Conservation (phyloP, 2,329 filamentous ascomycete genomes). For the Ophidiomyces ophidiicola region DNA sequence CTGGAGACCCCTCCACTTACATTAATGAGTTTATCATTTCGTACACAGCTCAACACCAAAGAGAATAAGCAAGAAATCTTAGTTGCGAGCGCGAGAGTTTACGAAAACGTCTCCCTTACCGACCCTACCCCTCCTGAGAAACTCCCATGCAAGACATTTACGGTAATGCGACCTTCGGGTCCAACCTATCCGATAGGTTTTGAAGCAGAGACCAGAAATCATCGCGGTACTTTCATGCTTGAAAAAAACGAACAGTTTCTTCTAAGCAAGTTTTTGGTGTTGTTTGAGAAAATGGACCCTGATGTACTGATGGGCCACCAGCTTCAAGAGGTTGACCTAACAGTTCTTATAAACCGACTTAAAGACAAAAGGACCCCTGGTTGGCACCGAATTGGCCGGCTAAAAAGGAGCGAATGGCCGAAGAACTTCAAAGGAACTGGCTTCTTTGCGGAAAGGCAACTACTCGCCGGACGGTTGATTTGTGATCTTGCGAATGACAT, state of each 20-base stretch:
- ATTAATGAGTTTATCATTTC: conserved; percentile 85
- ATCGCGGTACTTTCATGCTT: conserved; percentile 63
- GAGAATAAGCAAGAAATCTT: conserved; percentile 96
- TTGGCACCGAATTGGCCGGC: conserved; percentile 84
- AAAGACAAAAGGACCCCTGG: conserved; percentile 83
- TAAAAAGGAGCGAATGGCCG: conserved; percentile 78
- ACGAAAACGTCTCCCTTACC: conserved; percentile 74
- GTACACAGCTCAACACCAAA: conserved; percentile 77
- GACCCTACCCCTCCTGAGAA: conserved; percentile 84
- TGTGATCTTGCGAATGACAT: conserved; percentile 94
- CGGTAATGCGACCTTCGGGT: conserved; percentile 70
- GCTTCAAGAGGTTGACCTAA: conserved; percentile 94
- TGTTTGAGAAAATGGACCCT: conserved; percentile 77
- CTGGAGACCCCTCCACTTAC: conserved; percentile 77
- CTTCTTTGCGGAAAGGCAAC: conserved; percentile 83
- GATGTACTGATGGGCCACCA: conserved; percentile 91
- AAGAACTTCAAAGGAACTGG: conserved; percentile 73
- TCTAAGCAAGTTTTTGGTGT: conserved; percentile 75
- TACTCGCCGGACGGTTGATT: conserved; percentile 77
- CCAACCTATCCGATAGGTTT: conserved; percentile 75
- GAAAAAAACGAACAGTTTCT: conserved; percentile 77
- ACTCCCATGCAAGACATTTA: conserved; percentile 81
- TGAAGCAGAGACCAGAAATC: conserved; percentile 61
- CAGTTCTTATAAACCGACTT: conserved; percentile 72
- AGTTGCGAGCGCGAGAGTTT: conserved; percentile 79